Evolutionary conservation across 441 rosid species (phyloP), one percentile per base, ranked within the genome.

Genomic region (Eruca vesicaria): DNA sequence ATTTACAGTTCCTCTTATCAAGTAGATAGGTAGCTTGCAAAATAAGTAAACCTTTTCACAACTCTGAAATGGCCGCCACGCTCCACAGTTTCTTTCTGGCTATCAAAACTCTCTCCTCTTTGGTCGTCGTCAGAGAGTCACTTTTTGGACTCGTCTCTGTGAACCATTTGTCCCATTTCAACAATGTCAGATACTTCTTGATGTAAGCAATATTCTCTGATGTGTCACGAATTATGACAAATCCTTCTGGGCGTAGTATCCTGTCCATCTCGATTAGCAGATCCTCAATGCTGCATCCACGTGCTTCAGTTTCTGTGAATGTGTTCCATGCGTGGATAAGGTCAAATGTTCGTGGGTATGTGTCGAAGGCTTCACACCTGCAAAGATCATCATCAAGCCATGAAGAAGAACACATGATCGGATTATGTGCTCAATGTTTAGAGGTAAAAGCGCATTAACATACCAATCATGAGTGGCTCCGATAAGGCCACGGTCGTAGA

Each of bases 321-420:
- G 91, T 84, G 55, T 78, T 78, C 98, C 97, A 96, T 55, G 97
- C 97, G 75, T 95, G 99, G 78, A 95, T 93, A 79, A 95, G 94
- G 85, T 95, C 99, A 59, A 84, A 93, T 16, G 97, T 91, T 4
- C 97, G 88, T 14, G 99, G 99, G 74, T 95, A 95, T 6, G 99
- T 91, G n/a, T 93, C 89, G 74, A 93, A 93, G 78, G 99, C 87
- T 81, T 93, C 99, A 66, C 98, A 93, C 99, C 99, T 95, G 76
- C 58, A 33, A 18, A 28, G 41, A 56, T 48, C 5, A 32, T 31
- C 43, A 73, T 8, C 36, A 64, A 58, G 36, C 55, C 21, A 48
- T 23, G 16, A 18, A 21, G 5, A 55, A 33, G 29, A 26, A 28
- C 3, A 20, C 68, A 58, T 43, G 9, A 63, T 21, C 5, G 6